phyloP scores from a whole-genome alignment of 768 basidiomycete genomes.

The Panaeolus papilionaceus region DNA sequence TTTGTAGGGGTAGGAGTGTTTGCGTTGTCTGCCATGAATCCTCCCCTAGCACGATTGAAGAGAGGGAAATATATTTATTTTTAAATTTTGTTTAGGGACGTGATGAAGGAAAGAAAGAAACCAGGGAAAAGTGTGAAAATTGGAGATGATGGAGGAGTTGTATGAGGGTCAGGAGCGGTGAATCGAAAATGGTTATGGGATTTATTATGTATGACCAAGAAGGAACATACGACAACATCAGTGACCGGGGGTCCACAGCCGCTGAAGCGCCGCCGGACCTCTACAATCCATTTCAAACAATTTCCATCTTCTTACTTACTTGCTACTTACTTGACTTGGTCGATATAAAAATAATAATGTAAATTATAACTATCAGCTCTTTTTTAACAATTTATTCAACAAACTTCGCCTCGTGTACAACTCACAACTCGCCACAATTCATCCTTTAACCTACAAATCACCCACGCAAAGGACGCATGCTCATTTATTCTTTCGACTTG shows the following conservation, averaged over 20 bases:
- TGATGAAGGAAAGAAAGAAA: conserved; percentile 21
- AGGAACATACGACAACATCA: conserved; percentile 21
- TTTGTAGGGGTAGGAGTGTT: conserved; percentile 11
- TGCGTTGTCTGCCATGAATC: conserved; percentile 3
- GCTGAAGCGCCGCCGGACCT: conserved; percentile 34
- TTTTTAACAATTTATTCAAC: conserved; percentile 16
- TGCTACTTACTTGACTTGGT: no score
- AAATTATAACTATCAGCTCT: conserved; percentile 15
- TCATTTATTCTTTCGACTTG: background rate
- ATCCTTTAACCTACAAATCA: background rate
- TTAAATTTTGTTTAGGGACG: background rate
- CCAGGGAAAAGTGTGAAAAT: conserved; percentile 21
- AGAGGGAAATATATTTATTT: conserved; percentile 1
- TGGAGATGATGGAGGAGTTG: conserved; percentile 26
- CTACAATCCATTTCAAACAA: conserved; percentile 12
- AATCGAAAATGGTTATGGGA: conserved; percentile 30
- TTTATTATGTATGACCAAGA: conserved; percentile 18
- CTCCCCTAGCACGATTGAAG: background rate
- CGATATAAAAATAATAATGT: conserved; percentile 11
- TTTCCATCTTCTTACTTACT: background rate
- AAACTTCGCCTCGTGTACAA: conserved; percentile 24
- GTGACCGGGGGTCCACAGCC: conserved; percentile 24
- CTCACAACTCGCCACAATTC: conserved; percentile 20
- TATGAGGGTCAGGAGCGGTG: conserved; percentile 30
- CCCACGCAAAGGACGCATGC: conserved; percentile 13